Evolutionary conservation across 345 rosid species (phyloP), one percentile per base, ranked within the genome.

Genomic region (Linum tenue): DNA sequence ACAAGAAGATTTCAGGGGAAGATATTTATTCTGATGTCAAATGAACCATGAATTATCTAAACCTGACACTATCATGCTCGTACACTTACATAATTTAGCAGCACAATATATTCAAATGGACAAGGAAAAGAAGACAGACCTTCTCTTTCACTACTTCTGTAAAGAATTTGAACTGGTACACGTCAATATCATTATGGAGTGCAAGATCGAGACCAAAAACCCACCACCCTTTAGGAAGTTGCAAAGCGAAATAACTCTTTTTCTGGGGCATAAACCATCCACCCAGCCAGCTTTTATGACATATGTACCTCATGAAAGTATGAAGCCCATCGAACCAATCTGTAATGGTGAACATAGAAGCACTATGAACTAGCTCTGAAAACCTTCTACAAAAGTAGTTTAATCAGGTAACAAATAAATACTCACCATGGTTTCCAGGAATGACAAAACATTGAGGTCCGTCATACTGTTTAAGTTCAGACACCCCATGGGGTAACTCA

Each of bases 201-300:
- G 99, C 97, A 66, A 88, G 85, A 79, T 94, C 99, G 78, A 94
- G 88, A 77, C 99, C 99, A 78, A 94, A 94, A 65, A 94, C 80
- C 99, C 99, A 94, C 99, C 99, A 94, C 39, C 87, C 67, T 72
- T 84, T 76, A 5, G 99, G 99, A 48, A 94, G 89, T 77, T 88
- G 96, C 85, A 94, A 79, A 36, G 97, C 95, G 82, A 90, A 94
- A 70, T 94, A 94, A 80, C 99, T 94, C 83, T 86, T 90, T 83
- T 86, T 90, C 77, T 94, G 99, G 62, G 99, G 99, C 96, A 94
- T 94, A 64, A 94, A 73, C 99, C 99, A 90, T 70, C 99, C 99
- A 36, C 99, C 99, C 82, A 94, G 81, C 99, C 99, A 94, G 79
- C 88, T 94, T 78, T 94, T 90, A 70, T 90, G 97, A 76, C 99